Evolutionary conservation across 139 green algal genomes (phyloP).

Genomic region (Zygnema cylindricum): DNA sequence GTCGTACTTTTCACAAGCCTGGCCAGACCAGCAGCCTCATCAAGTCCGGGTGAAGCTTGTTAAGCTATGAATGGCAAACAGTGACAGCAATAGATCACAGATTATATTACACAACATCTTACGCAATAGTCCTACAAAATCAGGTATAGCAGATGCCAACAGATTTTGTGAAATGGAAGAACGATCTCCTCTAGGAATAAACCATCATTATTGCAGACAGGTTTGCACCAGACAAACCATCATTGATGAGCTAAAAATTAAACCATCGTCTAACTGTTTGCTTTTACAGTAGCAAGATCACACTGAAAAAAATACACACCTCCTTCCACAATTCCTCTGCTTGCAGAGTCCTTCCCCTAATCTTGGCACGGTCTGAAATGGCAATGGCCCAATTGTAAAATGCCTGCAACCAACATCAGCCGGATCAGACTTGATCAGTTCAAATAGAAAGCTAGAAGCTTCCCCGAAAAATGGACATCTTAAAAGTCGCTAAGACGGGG

Average conservation of each 20-base stretch:
- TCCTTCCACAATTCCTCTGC: conserved; percentile 58
- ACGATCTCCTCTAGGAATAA: not conserved
- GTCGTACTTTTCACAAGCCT: conserved; percentile 64
- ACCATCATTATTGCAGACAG: not conserved
- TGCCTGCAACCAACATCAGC: too few relatives aligned
- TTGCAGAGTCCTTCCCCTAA: conserved; percentile 49
- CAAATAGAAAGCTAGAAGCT: too few relatives aligned
- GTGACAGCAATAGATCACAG: not conserved
- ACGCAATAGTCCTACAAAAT: not conserved
- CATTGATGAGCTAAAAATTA: too few relatives aligned
- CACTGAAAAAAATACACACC: conserved; percentile 31
- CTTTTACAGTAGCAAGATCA: too few relatives aligned
- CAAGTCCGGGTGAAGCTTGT: not conserved
- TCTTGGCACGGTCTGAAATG: conserved; percentile 62
- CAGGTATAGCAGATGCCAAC: not conserved
- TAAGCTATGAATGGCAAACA: not conserved
- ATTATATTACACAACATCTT: not conserved
- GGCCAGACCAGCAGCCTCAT: not conserved
- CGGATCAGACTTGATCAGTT: too few relatives aligned
- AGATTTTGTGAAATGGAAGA: not conserved
- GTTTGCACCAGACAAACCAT: too few relatives aligned
- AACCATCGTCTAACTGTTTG: too few relatives aligned
- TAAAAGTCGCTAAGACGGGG: too few relatives aligned
- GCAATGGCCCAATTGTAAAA: conserved; percentile 65
- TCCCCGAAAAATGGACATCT: too few relatives aligned